phyloP scores from a whole-genome alignment of 257 asterid genomes.

The Plantago elongata region DNA sequence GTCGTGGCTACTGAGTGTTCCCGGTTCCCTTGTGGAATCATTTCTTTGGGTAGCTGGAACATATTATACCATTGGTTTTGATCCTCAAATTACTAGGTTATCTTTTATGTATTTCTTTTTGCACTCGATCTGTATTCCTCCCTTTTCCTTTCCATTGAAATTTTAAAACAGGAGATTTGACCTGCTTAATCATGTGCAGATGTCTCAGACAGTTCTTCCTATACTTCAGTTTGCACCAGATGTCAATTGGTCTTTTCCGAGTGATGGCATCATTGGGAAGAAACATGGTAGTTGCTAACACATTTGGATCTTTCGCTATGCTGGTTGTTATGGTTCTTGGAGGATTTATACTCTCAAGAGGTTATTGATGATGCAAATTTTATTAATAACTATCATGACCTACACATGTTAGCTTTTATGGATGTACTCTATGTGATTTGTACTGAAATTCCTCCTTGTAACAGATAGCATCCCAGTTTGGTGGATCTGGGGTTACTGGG shows the following conservation, averaged over 20 bases:
- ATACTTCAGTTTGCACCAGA: constrained; percentile 72
- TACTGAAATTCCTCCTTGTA: constrained; percentile 17
- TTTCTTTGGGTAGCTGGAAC: constrained; percentile 73
- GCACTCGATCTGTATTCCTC: neutral
- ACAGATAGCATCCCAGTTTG: constrained; percentile 76
- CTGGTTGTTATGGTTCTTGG: constrained; percentile 81
- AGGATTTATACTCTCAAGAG: constrained; percentile 83
- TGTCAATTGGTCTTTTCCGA: constrained; percentile 86
- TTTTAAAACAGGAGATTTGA: constrained; percentile 10
- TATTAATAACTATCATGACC: neutral
- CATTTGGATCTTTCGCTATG: constrained; percentile 84
- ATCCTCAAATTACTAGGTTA: constrained; percentile 72
- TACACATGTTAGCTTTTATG: neutral
- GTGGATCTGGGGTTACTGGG: constrained; percentile 99
- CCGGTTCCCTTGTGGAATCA: constrained; percentile 63
- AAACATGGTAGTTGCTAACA: constrained; percentile 81
- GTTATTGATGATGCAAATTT: constrained; percentile 27
- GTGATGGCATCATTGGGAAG: constrained; percentile 82
- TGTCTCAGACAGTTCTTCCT: constrained; percentile 59
- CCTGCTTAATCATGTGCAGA: constrained; percentile 39
- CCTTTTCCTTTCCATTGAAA: constrained; percentile 2
- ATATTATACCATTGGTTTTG: constrained; percentile 83
- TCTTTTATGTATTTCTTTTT: neutral
- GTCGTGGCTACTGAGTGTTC: constrained; percentile 76
- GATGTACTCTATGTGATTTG: constrained; percentile 2